Conservation (phyloP, 2,329 filamentous ascomycete species). For the Aspergillus alliaceus region DNA sequence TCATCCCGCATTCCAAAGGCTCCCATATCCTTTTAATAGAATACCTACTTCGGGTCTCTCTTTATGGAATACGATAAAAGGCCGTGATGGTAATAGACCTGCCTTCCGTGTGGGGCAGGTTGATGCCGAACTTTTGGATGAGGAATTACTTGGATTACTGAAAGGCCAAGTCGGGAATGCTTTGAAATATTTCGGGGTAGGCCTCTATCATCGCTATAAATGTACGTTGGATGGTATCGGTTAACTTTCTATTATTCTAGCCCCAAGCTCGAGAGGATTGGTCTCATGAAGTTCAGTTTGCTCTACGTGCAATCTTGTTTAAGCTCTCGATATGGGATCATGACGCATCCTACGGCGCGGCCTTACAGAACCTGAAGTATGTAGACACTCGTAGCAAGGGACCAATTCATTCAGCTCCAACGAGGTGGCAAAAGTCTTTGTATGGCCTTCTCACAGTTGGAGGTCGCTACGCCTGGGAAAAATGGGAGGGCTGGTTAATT, state of each 20-base stretch:
- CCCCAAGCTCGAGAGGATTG: constrained; percentile 79
- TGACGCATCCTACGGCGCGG: constrained; percentile 89
- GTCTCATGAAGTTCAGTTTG: constrained; percentile 78
- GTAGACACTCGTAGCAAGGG: constrained; percentile 73
- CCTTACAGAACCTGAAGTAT: constrained; percentile 86
- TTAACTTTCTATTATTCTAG: constrained; percentile 24
- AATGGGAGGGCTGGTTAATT: constrained; percentile 85
- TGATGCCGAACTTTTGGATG: constrained; percentile 90
- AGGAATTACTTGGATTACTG: constrained; percentile 83
- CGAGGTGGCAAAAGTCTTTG: constrained; percentile 76
- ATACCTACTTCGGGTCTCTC: constrained; percentile 45
- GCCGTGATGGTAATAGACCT: constrained; percentile 76
- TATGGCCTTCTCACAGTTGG: constrained; percentile 86
- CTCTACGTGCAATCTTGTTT: constrained; percentile 77
- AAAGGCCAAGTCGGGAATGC: constrained; percentile 84
- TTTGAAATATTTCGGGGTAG: constrained; percentile 78
- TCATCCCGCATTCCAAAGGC: constrained; percentile 55
- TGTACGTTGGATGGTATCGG: not conserved
- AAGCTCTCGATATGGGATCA: constrained; percentile 97
- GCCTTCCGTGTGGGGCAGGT: constrained; percentile 94
- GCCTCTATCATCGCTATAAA: constrained; percentile 20
- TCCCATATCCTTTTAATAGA: constrained; percentile 64
- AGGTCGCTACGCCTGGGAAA: constrained; percentile 85
- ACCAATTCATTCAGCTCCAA: constrained; percentile 66
- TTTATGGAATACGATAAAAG: constrained; percentile 69